Evolutionary conservation across 2,329 filamentous ascomycete genomes (phyloP).

Genomic region (Hypoxylon sp.): DNA sequence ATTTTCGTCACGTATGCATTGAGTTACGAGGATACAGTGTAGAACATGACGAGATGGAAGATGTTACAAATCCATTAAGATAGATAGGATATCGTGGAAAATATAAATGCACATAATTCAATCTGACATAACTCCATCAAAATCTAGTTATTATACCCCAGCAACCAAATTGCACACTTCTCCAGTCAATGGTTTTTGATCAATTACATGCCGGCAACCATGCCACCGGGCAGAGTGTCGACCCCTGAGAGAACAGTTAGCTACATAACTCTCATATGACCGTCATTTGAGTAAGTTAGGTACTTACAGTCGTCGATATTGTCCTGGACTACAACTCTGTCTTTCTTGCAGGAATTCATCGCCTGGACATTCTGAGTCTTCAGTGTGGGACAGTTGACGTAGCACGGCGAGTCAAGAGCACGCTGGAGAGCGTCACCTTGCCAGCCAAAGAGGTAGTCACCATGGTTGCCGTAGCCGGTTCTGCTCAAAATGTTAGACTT

Average conservation of each 20-base stretch:
- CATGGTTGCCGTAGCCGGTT: slow-evolving; percentile 56
- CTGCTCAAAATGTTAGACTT: slow-evolving; percentile 37
- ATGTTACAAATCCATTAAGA: not conserved
- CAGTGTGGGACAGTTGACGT: slow-evolving; percentile 54
- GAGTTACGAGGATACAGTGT: too few relatives aligned
- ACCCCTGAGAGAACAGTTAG: slow-evolving; percentile 29
- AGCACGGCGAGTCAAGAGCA: slow-evolving; percentile 56
- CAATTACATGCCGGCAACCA: slow-evolving; percentile 36
- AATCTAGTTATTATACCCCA: not conserved
- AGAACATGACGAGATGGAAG: too few relatives aligned
- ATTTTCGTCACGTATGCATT: too few relatives aligned
- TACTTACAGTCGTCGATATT: slow-evolving; percentile 42
- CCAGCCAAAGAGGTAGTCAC: slow-evolving; percentile 57
- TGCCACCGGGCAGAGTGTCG: slow-evolving; percentile 36
- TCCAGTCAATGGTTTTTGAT: not conserved
- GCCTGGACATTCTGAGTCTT: slow-evolving; percentile 35
- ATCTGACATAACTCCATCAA: not conserved
- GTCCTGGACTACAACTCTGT: slow-evolving; percentile 34
- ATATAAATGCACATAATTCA: not conserved
- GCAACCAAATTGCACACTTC: not conserved
- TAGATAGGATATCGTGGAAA: not conserved
- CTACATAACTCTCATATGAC: not conserved
- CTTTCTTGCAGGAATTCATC: slow-evolving; percentile 39
- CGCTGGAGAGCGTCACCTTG: slow-evolving; percentile 56
- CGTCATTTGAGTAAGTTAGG: not conserved